phyloP scores from a whole-genome alignment of 179 eudicot species.

The Patellifolia procumbens region DNA sequence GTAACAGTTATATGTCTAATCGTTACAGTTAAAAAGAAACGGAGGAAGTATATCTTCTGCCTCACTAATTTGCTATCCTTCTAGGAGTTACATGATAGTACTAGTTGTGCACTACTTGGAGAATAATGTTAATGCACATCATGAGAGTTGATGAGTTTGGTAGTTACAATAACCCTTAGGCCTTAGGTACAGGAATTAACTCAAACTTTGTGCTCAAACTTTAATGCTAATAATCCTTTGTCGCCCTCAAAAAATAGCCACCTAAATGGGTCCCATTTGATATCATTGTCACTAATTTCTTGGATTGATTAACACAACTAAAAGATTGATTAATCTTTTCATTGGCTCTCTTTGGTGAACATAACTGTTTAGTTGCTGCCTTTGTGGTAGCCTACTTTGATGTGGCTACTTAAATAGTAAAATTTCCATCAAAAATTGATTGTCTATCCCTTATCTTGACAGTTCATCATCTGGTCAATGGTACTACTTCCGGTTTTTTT shows the following conservation, averaged over 20 bases:
- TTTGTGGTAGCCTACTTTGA: not conserved
- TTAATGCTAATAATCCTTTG: conserved; percentile 16
- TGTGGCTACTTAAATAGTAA: not conserved
- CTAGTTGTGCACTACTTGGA: not conserved
- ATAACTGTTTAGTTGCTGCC: not conserved
- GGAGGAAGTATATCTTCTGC: no score
- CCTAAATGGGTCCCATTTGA: conserved; percentile 12
- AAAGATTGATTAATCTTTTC: not conserved
- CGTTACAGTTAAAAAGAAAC: no score
- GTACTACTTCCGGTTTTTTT: no score
- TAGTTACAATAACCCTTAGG: not conserved
- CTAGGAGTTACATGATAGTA: no score
- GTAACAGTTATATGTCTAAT: no score
- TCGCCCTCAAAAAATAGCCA: conserved; percentile 13
- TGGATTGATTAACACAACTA: conserved; percentile 7
- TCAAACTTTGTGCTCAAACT: conserved; percentile 11
- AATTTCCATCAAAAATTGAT: no score
- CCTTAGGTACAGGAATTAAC: conserved; percentile 1
- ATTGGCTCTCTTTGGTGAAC: not conserved
- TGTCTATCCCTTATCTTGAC: not conserved
- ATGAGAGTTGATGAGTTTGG: conserved; percentile 8
- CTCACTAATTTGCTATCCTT: no score
- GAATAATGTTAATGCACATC: not conserved
- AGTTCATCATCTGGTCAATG: not conserved
- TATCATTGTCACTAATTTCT: not conserved